These are phyloP conservation scores for Lactuca saligna DNA, from an alignment of 129 eudicot genomes.

Conservation along the genomic window DNA sequence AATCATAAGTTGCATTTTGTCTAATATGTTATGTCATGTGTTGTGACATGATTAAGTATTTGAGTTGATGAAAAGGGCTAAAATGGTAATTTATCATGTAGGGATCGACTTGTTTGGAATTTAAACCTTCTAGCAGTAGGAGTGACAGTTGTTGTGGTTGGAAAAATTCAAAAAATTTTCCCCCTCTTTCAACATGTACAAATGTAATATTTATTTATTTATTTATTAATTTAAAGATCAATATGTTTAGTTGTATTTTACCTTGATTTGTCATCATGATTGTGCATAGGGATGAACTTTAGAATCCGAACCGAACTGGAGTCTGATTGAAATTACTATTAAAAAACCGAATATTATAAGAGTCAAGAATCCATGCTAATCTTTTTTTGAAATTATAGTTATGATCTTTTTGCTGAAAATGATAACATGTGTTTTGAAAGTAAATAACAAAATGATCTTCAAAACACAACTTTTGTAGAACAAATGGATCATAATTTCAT, in stretches of 20 bases:
- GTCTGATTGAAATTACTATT: too few species aligned
- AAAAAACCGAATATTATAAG: too few species aligned
- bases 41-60: not conserved
- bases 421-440: too few species aligned
- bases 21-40: not conserved
- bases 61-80: constrained; percentile 23
- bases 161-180: constrained; percentile 45
- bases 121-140: constrained; percentile 83
- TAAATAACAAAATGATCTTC: too few species aligned
- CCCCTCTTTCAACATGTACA: constrained; percentile 42
- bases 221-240: not conserved
- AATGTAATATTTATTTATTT: constrained; percentile 17
- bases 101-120: constrained; percentile 72
- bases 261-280: constrained; percentile 19
- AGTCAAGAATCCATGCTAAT: too few species aligned
- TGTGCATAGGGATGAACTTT: constrained; percentile 12
- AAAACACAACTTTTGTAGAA: too few species aligned
- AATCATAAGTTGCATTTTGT: constrained; percentile 1
- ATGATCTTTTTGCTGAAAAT: too few species aligned
- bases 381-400: too few species aligned
- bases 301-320: too few species aligned
- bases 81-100: constrained; percentile 37
- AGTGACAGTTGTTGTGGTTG: constrained; percentile 61
- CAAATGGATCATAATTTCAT: too few species aligned
- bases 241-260: constrained; percentile 28